A percentile compares a stretch with the other conserved stretches of the same genome.
phyloP scores from a whole-genome alignment of 805 yeast genomes.

The Candida krabiensis region DNA sequence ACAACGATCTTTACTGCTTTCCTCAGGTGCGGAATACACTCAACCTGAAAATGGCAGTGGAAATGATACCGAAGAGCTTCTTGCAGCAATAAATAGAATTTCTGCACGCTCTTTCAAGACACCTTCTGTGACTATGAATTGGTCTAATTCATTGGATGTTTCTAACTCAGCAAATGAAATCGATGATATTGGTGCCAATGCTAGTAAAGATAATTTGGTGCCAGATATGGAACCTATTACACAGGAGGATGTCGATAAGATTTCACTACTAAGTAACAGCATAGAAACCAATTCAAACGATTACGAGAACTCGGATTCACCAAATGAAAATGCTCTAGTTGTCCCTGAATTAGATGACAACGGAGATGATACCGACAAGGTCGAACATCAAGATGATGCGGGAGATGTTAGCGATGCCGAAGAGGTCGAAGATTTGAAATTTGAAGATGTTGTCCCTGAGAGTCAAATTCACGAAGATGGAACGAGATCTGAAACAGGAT shows the following conservation, averaged over 20 bases:
- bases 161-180: constrained; percentile 17
- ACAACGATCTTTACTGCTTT: too few relatives aligned
- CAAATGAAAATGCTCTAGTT: too few relatives aligned
- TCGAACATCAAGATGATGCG: too few relatives aligned
- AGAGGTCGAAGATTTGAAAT: constrained; percentile 6
- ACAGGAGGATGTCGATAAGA: constrained; percentile 19
- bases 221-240: constrained; percentile 8
- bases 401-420: constrained; percentile 5
- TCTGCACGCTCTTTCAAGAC: constrained; percentile 31
- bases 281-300: too few relatives aligned
- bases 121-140: constrained; percentile 36
- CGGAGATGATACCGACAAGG: neutral
- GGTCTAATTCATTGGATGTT: constrained; percentile 35
- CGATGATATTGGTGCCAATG: constrained; percentile 14
- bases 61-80: constrained; percentile 15
- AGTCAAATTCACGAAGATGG: too few relatives aligned
- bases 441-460: too few relatives aligned
- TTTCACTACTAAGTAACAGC: constrained; percentile 10
- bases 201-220: constrained; percentile 6
- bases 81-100: constrained; percentile 18
- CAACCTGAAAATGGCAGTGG: constrained; percentile 4
- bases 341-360: constrained; percentile 1
- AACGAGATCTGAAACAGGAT: too few relatives aligned
- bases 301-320: too few relatives aligned
- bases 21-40: neutral